These are phyloP conservation scores for Salvia rosmarinus DNA, from an alignment of 257 asterid genomes.

Conservation along the genomic window DNA sequence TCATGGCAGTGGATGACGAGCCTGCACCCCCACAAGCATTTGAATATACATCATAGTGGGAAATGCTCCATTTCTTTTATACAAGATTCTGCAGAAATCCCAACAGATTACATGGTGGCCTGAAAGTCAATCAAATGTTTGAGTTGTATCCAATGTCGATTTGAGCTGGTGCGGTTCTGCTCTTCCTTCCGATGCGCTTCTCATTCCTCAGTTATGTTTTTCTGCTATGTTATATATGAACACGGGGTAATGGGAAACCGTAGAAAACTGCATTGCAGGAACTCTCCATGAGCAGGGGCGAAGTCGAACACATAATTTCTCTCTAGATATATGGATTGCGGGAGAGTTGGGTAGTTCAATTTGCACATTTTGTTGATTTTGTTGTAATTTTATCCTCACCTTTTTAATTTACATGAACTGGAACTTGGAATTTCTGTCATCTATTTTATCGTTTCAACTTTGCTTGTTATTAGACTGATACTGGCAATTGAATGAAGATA, in stretches of 20 bases:
- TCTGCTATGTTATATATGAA: background rate
- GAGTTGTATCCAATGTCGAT: background rate
- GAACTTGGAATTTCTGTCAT: constrained; percentile 1
- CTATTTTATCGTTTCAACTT: background rate
- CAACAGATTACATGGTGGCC: too few species aligned
- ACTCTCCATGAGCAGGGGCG: background rate
- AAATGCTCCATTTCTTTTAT: constrained; percentile 18
- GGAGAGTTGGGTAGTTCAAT: background rate
- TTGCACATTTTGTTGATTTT: background rate
- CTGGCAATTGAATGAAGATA: background rate
- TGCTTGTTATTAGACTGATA: background rate
- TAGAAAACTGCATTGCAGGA: constrained; percentile 1
- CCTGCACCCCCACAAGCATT: constrained; percentile 93
- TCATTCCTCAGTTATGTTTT: background rate
- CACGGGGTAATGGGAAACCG: background rate
- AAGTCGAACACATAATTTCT: constrained; percentile 2
- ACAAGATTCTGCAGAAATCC: background rate
- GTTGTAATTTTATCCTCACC: constrained; percentile 6
- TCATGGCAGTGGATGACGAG: constrained; percentile 95
- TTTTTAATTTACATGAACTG: background rate
- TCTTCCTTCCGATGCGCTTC: constrained; percentile 5
- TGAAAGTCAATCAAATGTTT: background rate
- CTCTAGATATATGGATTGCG: background rate
- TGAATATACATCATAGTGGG: constrained; percentile 63
- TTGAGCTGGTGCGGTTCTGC: constrained; percentile 6